Conservation (phyloP, 2,329 filamentous ascomycete species). For the Annulohypoxylon truncatum region DNA sequence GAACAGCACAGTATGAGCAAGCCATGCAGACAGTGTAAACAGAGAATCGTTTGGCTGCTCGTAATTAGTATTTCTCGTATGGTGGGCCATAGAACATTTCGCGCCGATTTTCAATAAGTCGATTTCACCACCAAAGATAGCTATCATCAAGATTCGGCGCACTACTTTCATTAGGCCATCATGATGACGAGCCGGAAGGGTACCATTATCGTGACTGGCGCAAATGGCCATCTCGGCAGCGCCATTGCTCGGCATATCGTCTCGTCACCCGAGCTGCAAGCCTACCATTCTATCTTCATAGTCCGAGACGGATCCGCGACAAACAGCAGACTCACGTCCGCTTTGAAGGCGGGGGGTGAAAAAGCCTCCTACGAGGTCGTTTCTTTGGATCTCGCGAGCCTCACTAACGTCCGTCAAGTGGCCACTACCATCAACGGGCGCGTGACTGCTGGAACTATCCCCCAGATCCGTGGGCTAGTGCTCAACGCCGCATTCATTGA, state of each 20-base stretch:
- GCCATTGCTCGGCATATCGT: conserved; percentile 1
- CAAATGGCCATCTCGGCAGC: conserved; percentile 1
- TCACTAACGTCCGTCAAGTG: conserved; percentile 1
- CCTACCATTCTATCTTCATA: not conserved
- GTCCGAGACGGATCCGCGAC: not conserved
- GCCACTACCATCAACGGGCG: conserved; percentile 17
- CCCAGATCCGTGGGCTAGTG: not conserved
- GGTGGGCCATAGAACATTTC: too few species aligned
- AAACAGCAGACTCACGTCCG: not conserved
- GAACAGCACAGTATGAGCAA: too few species aligned
- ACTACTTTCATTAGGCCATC: not conserved
- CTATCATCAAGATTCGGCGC: not conserved
- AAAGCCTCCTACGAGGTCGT: not conserved
- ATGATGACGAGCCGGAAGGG: not conserved
- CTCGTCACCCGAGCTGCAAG: conserved; percentile 5
- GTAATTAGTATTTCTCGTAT: too few species aligned
- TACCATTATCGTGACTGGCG: not conserved
- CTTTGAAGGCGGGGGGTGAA: not conserved
- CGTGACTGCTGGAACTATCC: not conserved
- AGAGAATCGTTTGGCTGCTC: not conserved
- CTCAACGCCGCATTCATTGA: not conserved
- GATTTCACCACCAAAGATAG: not conserved
- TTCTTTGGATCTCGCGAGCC: not conserved
- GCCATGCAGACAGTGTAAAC: not conserved
- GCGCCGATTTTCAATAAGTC: too few species aligned